These are phyloP conservation scores for Leptographium galeiforme DNA, from an alignment of 2,329 filamentous ascomycete species.

Conservation along the genomic window DNA sequence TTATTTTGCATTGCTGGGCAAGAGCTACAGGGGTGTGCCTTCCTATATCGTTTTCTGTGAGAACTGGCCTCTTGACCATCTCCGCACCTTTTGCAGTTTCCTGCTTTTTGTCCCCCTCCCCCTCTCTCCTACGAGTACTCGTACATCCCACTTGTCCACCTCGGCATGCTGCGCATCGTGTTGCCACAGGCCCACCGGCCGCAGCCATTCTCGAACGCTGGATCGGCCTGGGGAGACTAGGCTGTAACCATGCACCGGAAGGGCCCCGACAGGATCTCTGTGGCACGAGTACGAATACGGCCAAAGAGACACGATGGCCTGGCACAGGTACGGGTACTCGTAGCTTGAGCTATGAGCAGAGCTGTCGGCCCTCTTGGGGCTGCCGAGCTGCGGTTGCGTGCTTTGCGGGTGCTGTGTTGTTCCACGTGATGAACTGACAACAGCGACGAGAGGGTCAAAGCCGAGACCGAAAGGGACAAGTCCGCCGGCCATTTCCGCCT, in stretches of 20 bases:
- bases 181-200: background rate
- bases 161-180: background rate
- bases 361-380: no score
- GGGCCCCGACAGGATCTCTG: background rate
- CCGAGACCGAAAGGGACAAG: background rate
- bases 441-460: background rate
- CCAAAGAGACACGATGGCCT: background rate
- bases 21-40: background rate
- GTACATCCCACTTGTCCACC: background rate
- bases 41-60: background rate
- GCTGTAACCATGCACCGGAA: background rate
- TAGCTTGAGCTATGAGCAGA: no score
- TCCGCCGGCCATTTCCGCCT: no score
- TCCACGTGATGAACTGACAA: background rate
- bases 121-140: background rate
- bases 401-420: no score
- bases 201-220: background rate
- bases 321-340: background rate
- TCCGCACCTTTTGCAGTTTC: background rate
- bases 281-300: background rate
- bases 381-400: no score
- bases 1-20: background rate
- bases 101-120: background rate
- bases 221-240: background rate
- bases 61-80: background rate